Percentiles rank a stretch among this genome's conserved stretches.
phyloP scores from a whole-genome alignment of 2,329 filamentous ascomycete genomes.

The Didymella arachidicola region DNA sequence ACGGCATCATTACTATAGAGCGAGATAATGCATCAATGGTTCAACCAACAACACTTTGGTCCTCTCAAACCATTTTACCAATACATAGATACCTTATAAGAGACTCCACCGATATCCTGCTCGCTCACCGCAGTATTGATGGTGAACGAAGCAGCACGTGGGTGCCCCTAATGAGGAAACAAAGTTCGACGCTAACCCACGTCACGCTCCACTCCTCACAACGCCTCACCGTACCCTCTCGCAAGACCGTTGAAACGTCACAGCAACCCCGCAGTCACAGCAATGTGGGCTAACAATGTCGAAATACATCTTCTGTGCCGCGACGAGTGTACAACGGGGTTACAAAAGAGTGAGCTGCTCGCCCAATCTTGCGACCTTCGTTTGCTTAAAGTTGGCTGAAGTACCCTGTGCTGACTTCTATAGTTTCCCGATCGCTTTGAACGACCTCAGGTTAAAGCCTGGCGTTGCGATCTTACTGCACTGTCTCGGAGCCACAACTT shows the following conservation, averaged over 20 bases:
- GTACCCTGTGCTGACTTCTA: neutral
- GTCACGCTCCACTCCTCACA: slow-evolving; percentile 19
- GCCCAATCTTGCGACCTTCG: neutral
- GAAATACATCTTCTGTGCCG: slow-evolving; percentile 33
- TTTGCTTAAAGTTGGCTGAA: neutral
- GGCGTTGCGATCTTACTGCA: slow-evolving; percentile 57
- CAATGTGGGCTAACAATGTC: slow-evolving; percentile 22
- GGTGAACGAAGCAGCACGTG: neutral
- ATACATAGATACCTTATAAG: neutral
- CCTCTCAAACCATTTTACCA: neutral
- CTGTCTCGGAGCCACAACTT: slow-evolving; percentile 57
- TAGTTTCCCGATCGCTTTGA: slow-evolving; percentile 26
- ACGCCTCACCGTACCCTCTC: neutral
- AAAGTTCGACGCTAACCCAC: slow-evolving; percentile 14
- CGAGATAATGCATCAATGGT: slow-evolving; percentile 16
- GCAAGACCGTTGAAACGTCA: neutral
- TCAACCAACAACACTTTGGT: neutral
- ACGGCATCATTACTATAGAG: slow-evolving; percentile 16
- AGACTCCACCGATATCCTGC: neutral
- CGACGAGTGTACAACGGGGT: slow-evolving; percentile 36
- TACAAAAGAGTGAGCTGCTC: slow-evolving; percentile 33
- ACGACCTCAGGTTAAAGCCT: slow-evolving; percentile 39
- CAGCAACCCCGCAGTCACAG: neutral
- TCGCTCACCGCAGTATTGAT: too few species aligned
- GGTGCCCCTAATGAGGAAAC: slow-evolving; percentile 5